Base-by-base conservation (phyloP, 257 asterid genomes). In the Solanum piurae region DNA sequence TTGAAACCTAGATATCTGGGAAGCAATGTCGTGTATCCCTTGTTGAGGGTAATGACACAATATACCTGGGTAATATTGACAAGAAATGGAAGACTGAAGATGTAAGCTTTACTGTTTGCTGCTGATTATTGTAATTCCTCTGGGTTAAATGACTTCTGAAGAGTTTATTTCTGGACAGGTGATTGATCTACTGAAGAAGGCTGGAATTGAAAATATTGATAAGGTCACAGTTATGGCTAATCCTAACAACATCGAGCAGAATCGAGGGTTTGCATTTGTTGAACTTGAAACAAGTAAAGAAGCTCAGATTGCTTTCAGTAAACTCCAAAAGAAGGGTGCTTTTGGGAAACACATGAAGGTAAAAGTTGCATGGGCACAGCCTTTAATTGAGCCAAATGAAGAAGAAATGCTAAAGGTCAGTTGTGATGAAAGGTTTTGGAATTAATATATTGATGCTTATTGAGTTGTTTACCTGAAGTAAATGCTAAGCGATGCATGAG, bases 321-420 rank as follows among this genome's bases (percentile, higher is more conserved):
- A 90, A 86, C 94, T 95, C 92, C 94, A 94, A 89, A 93, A 89
- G 91, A 89, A 90, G 86, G 92, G 91, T 83, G 52, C 83, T 83
- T 92, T 94, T 69, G 92, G 92, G 40, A 90, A 90, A 64, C 87
- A 91, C 87, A 84, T 58, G 89, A 90, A 85, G 85, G 88, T 95
- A 55, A 92, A 89, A 88, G 94, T 94, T 86, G 92, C 88, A 79
- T 95, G 98, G 98, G 98, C 98, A n/a, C 90, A 93, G 52, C 96
- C 98, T 49, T 89, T 91, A 87, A 86, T 80, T 58, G 94, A 91
- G 93, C 96, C 72, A 64, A 83, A 90, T 74, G 94, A 94, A 91
- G 96, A 93, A 88, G 96, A 94, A 88, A 60, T 90, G 87, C 93
- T 86, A 75, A 95, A 93, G 95, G 98, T 93, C 77, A 88, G 93